A percentile compares a stretch with the other conserved stretches of the same genome.
These are phyloP conservation scores for Salix viminalis DNA, from an alignment of 345 rosid genomes.

Conservation along the genomic window DNA sequence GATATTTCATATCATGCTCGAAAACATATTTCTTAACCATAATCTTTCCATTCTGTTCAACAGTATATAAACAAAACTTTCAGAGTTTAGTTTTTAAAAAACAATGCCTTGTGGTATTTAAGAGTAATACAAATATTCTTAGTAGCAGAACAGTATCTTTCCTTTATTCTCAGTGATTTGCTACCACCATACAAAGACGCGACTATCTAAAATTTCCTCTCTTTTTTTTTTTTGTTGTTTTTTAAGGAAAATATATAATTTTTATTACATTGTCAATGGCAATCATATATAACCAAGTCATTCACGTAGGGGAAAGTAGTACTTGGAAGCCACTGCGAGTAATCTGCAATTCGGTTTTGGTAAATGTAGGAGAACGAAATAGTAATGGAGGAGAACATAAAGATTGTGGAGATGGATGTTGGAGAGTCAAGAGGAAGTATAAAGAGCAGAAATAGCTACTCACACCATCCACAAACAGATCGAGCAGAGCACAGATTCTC, in stretches of 20 bases:
- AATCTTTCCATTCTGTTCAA: neutral
- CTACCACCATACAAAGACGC: neutral
- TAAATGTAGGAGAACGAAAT: constrained; percentile 45
- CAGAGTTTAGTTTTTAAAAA: neutral
- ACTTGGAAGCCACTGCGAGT: neutral
- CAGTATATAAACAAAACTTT: neutral
- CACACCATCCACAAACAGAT: constrained; percentile 30
- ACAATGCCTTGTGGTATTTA: neutral
- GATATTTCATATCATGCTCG: neutral
- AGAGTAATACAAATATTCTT: neutral
- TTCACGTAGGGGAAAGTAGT: neutral
- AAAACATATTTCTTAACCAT: neutral
- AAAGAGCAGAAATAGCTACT: constrained; percentile 45
- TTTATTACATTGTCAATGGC: neutral
- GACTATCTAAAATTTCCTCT: neutral
- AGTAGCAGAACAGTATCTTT: neutral
- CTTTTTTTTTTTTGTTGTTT: too few species aligned
- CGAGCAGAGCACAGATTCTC: constrained; percentile 35
- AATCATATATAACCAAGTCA: neutral
- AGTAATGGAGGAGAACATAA: constrained; percentile 63
- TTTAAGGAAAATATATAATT: neutral
- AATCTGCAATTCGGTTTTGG: constrained; percentile 1
- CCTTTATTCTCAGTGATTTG: neutral
- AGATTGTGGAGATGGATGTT: constrained; percentile 78
- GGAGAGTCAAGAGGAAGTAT: constrained; percentile 35